Evolutionary conservation across 2,329 filamentous ascomycete species (phyloP), one percentile per base, ranked within the genome.

Genomic region (Elsinoe fawcettii): DNA sequence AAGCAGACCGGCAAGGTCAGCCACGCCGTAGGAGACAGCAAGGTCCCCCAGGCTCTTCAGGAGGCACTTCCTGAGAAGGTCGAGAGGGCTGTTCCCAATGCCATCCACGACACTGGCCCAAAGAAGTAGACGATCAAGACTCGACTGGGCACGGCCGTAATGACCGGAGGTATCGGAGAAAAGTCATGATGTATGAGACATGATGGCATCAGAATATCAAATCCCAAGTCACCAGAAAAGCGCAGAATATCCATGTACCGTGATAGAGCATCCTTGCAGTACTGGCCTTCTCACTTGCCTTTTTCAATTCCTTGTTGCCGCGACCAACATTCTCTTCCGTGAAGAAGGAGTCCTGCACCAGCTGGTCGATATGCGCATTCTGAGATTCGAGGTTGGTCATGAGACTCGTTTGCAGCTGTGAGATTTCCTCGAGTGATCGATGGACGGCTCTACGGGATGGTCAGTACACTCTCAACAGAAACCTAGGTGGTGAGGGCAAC

Each of bases 221-320:
- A 64, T 78, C 76, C 76, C 75, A 78, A 22, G 77, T 63, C 1
- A 78, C 69, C 51, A 78, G 67, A 43, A 73, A 73, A 27, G 67
- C 63, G 65, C 75, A 77, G 55, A 77, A 75, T 2, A 65, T 70
- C 56, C 69, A 71, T 12, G 76, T 78, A 8, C 70, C 70, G 61
- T 68, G 79, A 59, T 76, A 79, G 11, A 78, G 68, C 63, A 74
- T 73, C 59, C 73, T 72, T 43, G 77, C 77, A 5, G 72, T 79
- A 59, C 75, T 80, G 57, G 67, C 72, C 46, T 76, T 74, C 68
- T 82, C 75, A 58, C 73, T 84, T 25, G 92, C 93, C 67, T 86
- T 84, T 74, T 93, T 93, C 55, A 99, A 77, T 75, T 97, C 86
- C 73, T 87, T 88, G 74, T 99, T 99, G 16, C 92, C 93, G 58